Base-by-base conservation (phyloP, 371 early-diverging fungal species). In the Fennellomyces sp. region DNA sequence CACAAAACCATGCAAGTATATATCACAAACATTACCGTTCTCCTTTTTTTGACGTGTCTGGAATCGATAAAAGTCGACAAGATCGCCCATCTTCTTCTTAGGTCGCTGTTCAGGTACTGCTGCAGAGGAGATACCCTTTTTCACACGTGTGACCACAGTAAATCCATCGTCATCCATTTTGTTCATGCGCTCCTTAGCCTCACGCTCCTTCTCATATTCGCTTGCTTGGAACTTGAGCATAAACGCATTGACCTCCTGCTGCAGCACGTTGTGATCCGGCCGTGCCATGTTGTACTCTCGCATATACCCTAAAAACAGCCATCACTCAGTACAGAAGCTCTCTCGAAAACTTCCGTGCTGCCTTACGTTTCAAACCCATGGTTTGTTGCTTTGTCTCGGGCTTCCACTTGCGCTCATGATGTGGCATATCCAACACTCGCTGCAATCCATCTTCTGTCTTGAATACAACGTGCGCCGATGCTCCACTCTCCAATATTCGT, bases 151-250 rank as follows among this genome's bases (percentile, higher is more conserved):
- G 15, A 97, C 97, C 2, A 88, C 80, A 10, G 94, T 83, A 66
- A 97, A 97, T 8, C 97, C 97, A 73, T 97, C 97, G n/a, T 89
- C 96, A 60, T 97, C 97, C 66, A 94, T 91, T 65, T 87, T 78
- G 64, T 94, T 94, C 69, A 75, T 79, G 41, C 84, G 72, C 36
- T 83, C 84, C 56, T 78, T 63, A 42, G 82, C 74, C 51, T 76
- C 81, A 65, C 84, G 78, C 65, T 89, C 89, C 47, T 83, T 80
- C 56, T 87, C 86, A 48, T 86, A 85, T 69, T 94, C 91, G 56
- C 88, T 82, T n/a, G 85, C 86, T 58, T 93, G 91, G 62, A 94
- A 96, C 63, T 88, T 85, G 15, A 75, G 70, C 86, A 96, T 91
- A 65, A 82, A 89, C 27, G 75, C 63, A 61, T 94, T 90, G 2